These are phyloP conservation scores for Microdochium trichocladiopsis DNA, from an alignment of 2,329 filamentous ascomycete genomes.

Conservation along the genomic window DNA sequence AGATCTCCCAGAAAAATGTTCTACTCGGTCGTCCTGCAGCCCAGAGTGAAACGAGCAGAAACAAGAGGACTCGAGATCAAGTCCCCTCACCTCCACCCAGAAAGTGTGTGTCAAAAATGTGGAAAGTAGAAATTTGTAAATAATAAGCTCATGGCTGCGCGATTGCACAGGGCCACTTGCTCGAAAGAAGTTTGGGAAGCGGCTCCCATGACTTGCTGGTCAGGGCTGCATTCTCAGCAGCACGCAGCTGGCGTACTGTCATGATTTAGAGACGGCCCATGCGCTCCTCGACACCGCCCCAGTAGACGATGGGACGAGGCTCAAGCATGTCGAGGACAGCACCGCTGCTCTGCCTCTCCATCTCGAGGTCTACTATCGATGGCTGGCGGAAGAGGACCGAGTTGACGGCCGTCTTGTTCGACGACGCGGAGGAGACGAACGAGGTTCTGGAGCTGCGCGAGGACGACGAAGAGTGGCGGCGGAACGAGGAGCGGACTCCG, in stretches of 20 bases:
- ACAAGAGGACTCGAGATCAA: too few species aligned
- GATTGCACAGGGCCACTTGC: too few species aligned
- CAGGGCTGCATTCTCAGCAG: background rate
- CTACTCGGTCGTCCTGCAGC: too few species aligned
- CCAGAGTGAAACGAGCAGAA: too few species aligned
- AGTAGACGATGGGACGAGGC: conserved; percentile 56
- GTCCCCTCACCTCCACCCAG: background rate
- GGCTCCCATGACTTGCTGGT: background rate
- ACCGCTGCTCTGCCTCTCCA: conserved; percentile 46
- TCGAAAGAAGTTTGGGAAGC: background rate
- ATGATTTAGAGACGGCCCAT: conserved; percentile 33
- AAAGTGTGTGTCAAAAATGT: background rate
- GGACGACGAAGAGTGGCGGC: conserved; percentile 40
- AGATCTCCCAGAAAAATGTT: too few species aligned
- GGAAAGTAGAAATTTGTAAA: too few species aligned
- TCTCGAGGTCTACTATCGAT: conserved; percentile 49
- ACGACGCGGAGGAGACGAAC: conserved; percentile 35
- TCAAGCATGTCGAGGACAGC: conserved; percentile 51
- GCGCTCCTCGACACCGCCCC: conserved; percentile 55
- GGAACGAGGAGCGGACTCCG: conserved; percentile 43
- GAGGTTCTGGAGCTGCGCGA: conserved; percentile 33
- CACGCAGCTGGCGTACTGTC: background rate
- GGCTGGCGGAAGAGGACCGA: conserved; percentile 51
- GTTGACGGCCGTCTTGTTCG: conserved; percentile 46
- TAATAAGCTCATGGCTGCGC: background rate